phyloP scores from a whole-genome alignment of 164 flowering plant genomes.

The Euptelea pleiosperma region DNA sequence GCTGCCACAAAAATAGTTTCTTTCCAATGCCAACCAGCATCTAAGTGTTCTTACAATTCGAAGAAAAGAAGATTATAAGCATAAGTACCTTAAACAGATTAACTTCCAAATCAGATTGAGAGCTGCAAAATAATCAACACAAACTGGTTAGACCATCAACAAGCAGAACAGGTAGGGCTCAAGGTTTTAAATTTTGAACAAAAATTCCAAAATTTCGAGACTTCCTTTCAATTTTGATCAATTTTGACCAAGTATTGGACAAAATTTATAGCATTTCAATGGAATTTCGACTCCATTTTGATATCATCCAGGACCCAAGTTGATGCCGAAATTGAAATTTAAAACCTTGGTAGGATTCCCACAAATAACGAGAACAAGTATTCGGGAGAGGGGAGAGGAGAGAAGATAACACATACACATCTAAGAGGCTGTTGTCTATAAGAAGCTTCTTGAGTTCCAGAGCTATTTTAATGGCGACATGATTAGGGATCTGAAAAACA shows the following conservation, averaged over 20 bases:
- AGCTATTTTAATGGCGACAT: slow-evolving; percentile 92
- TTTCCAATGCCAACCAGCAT: background rate
- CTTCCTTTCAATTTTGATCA: too few species aligned
- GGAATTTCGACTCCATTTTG: too few species aligned
- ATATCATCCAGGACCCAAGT: too few species aligned
- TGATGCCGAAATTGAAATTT: too few species aligned
- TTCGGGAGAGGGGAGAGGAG: too few species aligned
- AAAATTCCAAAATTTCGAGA: too few species aligned
- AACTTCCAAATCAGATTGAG: slow-evolving; percentile 91
- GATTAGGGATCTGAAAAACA: slow-evolving; percentile 86
- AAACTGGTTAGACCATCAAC: background rate
- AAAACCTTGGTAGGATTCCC: too few species aligned
- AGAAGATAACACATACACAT: slow-evolving; percentile 97
- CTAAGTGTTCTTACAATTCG: background rate
- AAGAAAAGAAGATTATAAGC: background rate
- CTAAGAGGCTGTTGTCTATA: slow-evolving; percentile 89
- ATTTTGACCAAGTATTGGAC: too few species aligned
- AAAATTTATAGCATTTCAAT: too few species aligned
- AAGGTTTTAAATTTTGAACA: too few species aligned
- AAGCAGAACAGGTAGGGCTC: background rate
- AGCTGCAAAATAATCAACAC: slow-evolving; percentile 43
- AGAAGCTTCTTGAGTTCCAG: slow-evolving; percentile 94
- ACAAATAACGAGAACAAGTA: too few species aligned
- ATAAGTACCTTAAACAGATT: slow-evolving; percentile 79
- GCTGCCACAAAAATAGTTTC: background rate